Conservation (phyloP, 805 yeast species). For the Cyberlindnera euphorbiiphila region DNA sequence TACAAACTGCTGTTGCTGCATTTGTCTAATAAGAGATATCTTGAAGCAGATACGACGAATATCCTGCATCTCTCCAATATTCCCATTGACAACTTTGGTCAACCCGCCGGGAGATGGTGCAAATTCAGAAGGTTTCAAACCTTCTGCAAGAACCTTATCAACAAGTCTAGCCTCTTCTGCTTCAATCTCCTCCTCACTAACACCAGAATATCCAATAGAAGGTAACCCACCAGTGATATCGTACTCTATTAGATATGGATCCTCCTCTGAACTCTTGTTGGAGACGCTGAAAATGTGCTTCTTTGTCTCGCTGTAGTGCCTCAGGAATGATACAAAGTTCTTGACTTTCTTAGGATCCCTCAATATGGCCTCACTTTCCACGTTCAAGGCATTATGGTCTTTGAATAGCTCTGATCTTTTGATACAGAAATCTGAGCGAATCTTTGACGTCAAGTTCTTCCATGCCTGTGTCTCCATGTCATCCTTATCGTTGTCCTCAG, state of each 20-base stretch:
- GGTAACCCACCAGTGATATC: slow-evolving; percentile 83
- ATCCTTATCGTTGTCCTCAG: slow-evolving; percentile 54
- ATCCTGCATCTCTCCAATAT: slow-evolving; percentile 79
- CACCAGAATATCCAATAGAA: slow-evolving; percentile 49
- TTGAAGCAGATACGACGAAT: slow-evolving; percentile 85
- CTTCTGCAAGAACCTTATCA: slow-evolving; percentile 35
- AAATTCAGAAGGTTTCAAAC: slow-evolving; percentile 37
- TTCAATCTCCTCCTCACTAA: slow-evolving; percentile 44
- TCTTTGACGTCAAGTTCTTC: slow-evolving; percentile 77
- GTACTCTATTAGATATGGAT: slow-evolving; percentile 69
- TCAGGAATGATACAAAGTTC: slow-evolving; percentile 37
- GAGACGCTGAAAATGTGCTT: slow-evolving; percentile 25
- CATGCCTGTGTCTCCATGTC: slow-evolving; percentile 80
- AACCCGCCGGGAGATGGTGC: slow-evolving; percentile 51
- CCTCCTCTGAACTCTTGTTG: slow-evolving; percentile 31
- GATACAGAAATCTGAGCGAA: slow-evolving; percentile 70
- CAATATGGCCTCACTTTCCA: slow-evolving; percentile 64
- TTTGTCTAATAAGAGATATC: slow-evolving; percentile 79
- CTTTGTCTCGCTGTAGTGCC: slow-evolving; percentile 32
- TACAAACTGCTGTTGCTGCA: slow-evolving; percentile 78
- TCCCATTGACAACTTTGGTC: slow-evolving; percentile 54
- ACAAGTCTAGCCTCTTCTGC: slow-evolving; percentile 42
- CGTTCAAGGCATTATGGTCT: slow-evolving; percentile 50
- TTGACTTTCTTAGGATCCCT: slow-evolving; percentile 68
- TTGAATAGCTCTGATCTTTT: slow-evolving; percentile 65